A percentile compares a stretch with the other conserved stretches of the same genome.
Evolutionary conservation across 2,329 filamentous ascomycete genomes (phyloP).

Genomic region (Ascochyta rabiei): DNA sequence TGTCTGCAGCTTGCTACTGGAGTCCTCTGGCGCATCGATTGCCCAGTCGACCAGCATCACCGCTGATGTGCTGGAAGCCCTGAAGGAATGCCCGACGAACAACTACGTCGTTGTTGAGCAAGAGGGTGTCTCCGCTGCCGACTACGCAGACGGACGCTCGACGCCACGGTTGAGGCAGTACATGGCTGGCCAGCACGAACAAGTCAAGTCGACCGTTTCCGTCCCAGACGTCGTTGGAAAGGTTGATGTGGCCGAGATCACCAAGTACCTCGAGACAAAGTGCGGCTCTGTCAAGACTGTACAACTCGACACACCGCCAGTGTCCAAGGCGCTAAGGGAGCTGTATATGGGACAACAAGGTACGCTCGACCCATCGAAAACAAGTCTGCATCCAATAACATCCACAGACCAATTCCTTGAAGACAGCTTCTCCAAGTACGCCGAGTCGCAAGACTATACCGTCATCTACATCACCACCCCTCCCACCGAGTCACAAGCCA

Average conservation of each 20-base stretch:
- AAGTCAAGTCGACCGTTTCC: slow-evolving; percentile 58
- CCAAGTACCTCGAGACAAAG: slow-evolving; percentile 51
- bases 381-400: slow-evolving; percentile 7
- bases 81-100: slow-evolving; percentile 73
- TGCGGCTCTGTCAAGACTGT: slow-evolving; percentile 51
- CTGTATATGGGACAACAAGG: slow-evolving; percentile 28
- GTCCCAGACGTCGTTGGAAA: slow-evolving; percentile 61
- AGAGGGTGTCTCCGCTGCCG: slow-evolving; percentile 71
- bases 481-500: slow-evolving; percentile 37
- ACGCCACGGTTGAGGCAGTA: slow-evolving; percentile 62
- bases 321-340: slow-evolving; percentile 20
- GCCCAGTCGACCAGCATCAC: slow-evolving; percentile 53
- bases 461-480: slow-evolving; percentile 76
- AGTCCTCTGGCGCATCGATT: slow-evolving; percentile 40
- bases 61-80: slow-evolving; percentile 51
- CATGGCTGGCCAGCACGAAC: slow-evolving; percentile 56
- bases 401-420: slow-evolving; percentile 31
- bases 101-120: slow-evolving; percentile 81
- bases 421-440: slow-evolving; percentile 45
- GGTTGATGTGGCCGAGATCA: slow-evolving; percentile 53
- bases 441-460: slow-evolving; percentile 65
- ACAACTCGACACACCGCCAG: slow-evolving; percentile 22
- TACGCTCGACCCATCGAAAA: slow-evolving; percentile 10
- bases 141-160: slow-evolving; percentile 63
- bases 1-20: slow-evolving; percentile 36